Conservation (phyloP, 768 basidiomycete genomes). For the Pholiota microspora region DNA sequence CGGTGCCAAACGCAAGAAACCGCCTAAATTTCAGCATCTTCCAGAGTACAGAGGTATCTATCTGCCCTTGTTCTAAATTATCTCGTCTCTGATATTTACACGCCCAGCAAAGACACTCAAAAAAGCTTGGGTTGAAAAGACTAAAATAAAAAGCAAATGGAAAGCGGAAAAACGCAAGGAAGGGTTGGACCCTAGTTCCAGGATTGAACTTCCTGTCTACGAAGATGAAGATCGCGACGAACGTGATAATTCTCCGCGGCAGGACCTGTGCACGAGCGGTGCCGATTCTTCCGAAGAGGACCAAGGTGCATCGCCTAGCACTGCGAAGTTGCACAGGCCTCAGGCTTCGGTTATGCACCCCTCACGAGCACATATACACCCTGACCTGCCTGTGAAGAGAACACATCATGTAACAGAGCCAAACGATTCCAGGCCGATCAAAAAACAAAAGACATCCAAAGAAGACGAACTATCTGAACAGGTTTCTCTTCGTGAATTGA, state of each 20-base stretch:
- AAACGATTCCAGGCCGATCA: slow-evolving; percentile 6
- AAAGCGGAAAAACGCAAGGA: slow-evolving; percentile 62
- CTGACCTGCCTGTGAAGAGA: slow-evolving; percentile 17
- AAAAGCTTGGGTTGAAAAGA: slow-evolving; percentile 72
- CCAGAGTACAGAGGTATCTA: slow-evolving; percentile 59
- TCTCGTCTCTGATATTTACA: neutral
- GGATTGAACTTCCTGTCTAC: slow-evolving; percentile 19
- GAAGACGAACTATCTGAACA: slow-evolving; percentile 21
- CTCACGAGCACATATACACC: slow-evolving; percentile 28
- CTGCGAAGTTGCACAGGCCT: neutral
- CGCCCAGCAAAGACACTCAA: slow-evolving; percentile 75
- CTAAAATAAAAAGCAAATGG: slow-evolving; percentile 80
- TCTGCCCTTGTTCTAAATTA: neutral
- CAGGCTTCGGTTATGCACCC: slow-evolving; percentile 19
- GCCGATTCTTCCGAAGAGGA: neutral
- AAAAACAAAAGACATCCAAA: slow-evolving; percentile 18
- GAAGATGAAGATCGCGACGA: slow-evolving; percentile 17
- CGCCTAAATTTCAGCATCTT: slow-evolving; percentile 69
- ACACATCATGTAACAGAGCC: slow-evolving; percentile 1
- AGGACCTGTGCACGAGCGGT: slow-evolving; percentile 7
- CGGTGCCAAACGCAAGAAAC: slow-evolving; percentile 49
- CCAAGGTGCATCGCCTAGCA: neutral
- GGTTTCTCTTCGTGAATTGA: slow-evolving; percentile 56
- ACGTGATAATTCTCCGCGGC: slow-evolving; percentile 9
- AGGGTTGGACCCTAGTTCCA: slow-evolving; percentile 21